phyloP scores from a whole-genome alignment of 2,329 filamentous ascomycete genomes.

The Monilinia aucupariae region DNA sequence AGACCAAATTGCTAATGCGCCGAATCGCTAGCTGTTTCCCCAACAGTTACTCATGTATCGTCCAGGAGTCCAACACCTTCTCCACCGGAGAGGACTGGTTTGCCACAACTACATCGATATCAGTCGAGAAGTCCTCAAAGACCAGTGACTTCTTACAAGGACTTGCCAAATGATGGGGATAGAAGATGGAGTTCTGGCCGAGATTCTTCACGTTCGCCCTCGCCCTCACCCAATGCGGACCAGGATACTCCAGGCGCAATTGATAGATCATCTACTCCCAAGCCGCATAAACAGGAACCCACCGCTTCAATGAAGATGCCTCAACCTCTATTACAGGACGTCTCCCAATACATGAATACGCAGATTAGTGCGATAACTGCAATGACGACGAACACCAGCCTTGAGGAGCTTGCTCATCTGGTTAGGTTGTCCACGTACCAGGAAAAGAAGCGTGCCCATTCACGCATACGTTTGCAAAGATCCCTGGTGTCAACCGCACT shows the following conservation, averaged over 20 bases:
- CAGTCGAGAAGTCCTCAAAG: constrained; percentile 52
- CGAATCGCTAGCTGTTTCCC: constrained; percentile 43
- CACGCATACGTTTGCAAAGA: constrained; percentile 66
- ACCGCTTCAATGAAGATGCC: constrained; percentile 28
- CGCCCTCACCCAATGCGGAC: constrained; percentile 26
- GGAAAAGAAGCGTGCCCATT: constrained; percentile 71
- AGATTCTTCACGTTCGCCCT: constrained; percentile 19
- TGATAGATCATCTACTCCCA: constrained; percentile 23
- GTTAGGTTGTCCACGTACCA: constrained; percentile 75
- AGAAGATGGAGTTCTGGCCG: constrained; percentile 37
- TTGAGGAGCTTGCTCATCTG: constrained; percentile 73
- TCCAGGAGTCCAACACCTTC: constrained; percentile 53
- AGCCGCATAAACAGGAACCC: constrained; percentile 19
- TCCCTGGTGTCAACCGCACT: constrained; percentile 70
- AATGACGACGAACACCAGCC: constrained; percentile 60
- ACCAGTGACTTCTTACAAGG: constrained; percentile 42
- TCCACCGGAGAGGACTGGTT: constrained; percentile 46
- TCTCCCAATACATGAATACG: constrained; percentile 60
- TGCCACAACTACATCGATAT: constrained; percentile 44
- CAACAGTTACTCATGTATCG: constrained; percentile 45
- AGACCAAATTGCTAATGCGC: constrained; percentile 17
- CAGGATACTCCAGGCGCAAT: constrained; percentile 32
- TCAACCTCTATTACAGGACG: constrained; percentile 56
- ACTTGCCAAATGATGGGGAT: constrained; percentile 42
- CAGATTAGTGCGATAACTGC: constrained; percentile 46